Conservation (phyloP, 2,329 filamentous ascomycete genomes). For the Sporothrix pallida region DNA sequence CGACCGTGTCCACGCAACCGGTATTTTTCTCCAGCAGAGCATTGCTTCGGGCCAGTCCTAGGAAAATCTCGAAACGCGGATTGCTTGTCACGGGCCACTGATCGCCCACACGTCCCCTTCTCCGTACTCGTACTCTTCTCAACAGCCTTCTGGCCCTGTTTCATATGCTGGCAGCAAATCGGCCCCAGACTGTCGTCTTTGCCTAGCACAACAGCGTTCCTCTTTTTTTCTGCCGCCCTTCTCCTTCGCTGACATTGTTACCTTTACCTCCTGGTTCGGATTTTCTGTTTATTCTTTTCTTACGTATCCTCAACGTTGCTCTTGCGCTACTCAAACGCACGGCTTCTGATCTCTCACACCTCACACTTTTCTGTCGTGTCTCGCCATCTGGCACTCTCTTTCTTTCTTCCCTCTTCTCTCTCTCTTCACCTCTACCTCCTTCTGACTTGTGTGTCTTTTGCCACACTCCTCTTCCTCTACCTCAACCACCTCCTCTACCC, state of each 20-base stretch:
- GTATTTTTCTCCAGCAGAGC: constrained; percentile 33
- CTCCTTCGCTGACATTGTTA: constrained; percentile 23
- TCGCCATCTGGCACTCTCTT: not conserved
- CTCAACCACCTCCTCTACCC: not conserved
- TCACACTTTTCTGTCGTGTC: not conserved
- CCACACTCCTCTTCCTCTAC: not conserved
- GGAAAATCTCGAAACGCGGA: constrained; percentile 48
- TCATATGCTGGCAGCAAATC: constrained; percentile 45
- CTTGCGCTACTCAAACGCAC: constrained; percentile 25
- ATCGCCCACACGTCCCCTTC: constrained; percentile 43
- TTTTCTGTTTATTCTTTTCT: constrained; percentile 21
- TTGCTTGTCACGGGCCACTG: constrained; percentile 45
- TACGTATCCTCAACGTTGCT: constrained; percentile 25
- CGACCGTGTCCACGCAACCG: constrained; percentile 24
- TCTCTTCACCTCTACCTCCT: not conserved
- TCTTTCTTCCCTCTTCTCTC: too few relatives aligned
- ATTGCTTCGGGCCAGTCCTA: constrained; percentile 41
- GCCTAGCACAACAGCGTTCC: constrained; percentile 23
- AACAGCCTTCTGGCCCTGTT: constrained; percentile 46
- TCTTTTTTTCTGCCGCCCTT: constrained; percentile 17
- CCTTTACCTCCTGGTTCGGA: constrained; percentile 28
- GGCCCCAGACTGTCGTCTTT: constrained; percentile 31
- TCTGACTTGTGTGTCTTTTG: not conserved
- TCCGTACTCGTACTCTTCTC: constrained; percentile 34
- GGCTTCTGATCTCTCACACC: constrained; percentile 7